Conservation (phyloP, 257 asterid genomes). For the Solanum habrochaites region DNA sequence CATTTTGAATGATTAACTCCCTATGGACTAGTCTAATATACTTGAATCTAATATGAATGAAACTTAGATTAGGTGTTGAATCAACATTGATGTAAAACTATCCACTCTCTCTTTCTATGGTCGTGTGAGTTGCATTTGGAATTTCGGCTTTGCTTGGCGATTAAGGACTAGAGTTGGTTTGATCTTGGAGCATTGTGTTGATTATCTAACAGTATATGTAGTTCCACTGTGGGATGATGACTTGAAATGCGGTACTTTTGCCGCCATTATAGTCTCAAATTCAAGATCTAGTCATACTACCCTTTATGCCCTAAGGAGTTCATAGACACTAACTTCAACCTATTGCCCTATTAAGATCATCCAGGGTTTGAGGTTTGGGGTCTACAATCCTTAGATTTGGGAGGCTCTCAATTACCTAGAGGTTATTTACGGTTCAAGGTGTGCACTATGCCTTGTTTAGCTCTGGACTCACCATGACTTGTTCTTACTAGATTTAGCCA, state of each 20-base stretch:
- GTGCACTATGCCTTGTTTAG: not conserved
- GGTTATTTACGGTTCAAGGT: not conserved
- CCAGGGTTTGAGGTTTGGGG: not conserved
- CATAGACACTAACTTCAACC: not conserved
- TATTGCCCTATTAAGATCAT: not conserved
- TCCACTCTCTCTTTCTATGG: not conserved
- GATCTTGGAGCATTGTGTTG: not conserved
- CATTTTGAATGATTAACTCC: too few species aligned
- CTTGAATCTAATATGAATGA: not conserved
- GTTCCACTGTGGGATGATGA: not conserved
- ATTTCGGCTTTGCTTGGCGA: not conserved
- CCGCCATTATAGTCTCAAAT: not conserved
- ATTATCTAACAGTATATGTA: too few species aligned
- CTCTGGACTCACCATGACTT: not conserved
- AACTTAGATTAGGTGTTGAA: not conserved
- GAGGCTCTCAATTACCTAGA: not conserved
- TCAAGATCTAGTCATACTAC: not conserved
- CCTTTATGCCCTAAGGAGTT: not conserved
- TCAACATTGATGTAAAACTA: not conserved
- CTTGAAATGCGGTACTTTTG: not conserved
- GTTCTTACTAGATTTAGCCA: not conserved
- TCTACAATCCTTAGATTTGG: not conserved
- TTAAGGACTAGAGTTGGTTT: not conserved
- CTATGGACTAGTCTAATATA: not conserved
- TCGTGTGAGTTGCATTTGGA: not conserved